phyloP scores from a whole-genome alignment of 345 rosid genomes.

The Angophora floribunda region DNA sequence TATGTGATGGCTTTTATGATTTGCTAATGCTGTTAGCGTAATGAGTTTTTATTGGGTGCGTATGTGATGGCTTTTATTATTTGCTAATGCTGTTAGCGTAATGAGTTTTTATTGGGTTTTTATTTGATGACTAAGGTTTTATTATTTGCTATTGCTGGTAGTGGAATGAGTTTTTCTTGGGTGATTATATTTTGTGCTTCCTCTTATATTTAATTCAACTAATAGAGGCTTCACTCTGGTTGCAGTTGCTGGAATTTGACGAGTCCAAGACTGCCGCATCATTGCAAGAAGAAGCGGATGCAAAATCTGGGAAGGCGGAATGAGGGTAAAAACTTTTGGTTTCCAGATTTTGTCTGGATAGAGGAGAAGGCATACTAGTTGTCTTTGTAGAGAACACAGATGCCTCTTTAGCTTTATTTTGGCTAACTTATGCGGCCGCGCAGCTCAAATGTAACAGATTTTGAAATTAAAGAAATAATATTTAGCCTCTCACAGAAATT shows the following conservation, averaged over 20 bases:
- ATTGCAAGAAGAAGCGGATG: constrained; percentile 15
- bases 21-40: too few species aligned
- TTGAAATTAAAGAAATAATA: constrained; percentile 21
- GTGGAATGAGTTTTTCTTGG: not conserved
- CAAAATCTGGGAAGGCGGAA: constrained; percentile 33
- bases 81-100: not conserved
- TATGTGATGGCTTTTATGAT: too few species aligned
- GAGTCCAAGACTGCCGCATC: constrained; percentile 34
- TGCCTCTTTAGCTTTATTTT: not conserved
- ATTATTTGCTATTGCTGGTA: not conserved
- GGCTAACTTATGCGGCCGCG: constrained; percentile 21
- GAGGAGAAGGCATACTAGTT: not conserved
- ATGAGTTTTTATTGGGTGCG: too few species aligned
- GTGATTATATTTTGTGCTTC: not conserved
- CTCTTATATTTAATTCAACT: not conserved
- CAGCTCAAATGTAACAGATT: constrained; percentile 18
- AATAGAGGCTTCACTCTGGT: not conserved
- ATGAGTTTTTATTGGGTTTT: not conserved
- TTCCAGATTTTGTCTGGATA: not conserved
- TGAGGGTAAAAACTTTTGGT: not conserved
- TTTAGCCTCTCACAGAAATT: not conserved
- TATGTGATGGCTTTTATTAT: not conserved
- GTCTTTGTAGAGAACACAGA: not conserved
- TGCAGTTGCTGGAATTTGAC: constrained; percentile 90
- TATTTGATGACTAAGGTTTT: not conserved